phyloP scores from a whole-genome alignment of 805 yeast genomes.

The Pichia thaimueangensis region DNA sequence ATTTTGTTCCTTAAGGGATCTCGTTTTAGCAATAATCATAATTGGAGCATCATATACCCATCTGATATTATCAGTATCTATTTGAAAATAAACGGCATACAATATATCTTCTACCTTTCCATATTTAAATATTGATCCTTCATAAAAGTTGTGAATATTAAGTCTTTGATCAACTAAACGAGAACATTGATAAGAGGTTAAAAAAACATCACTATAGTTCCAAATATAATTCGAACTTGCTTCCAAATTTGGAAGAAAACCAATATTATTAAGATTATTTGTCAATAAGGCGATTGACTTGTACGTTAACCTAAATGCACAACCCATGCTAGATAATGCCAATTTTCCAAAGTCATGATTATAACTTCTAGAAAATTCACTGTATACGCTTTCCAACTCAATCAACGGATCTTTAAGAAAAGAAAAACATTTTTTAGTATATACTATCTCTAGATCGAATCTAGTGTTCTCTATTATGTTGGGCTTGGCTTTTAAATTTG shows the following conservation, averaged over 20 bases:
- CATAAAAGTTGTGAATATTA: not conserved
- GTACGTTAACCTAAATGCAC: not conserved
- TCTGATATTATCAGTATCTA: not conserved
- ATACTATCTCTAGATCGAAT: not conserved
- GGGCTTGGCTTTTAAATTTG: no score
- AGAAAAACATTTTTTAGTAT: not conserved
- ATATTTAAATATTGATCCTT: constrained; percentile 1
- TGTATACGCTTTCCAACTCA: not conserved
- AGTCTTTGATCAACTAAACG: not conserved
- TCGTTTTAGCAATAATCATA: constrained; percentile 8
- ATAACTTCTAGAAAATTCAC: not conserved
- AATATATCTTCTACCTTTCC: constrained; percentile 6
- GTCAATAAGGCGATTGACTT: not conserved
- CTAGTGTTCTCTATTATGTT: not conserved
- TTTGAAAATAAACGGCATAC: constrained; percentile 5
- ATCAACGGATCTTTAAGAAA: not conserved
- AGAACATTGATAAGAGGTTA: not conserved
- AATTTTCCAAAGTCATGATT: not conserved
- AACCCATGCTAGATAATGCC: not conserved
- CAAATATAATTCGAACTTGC: no score
- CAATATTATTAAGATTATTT: no score
- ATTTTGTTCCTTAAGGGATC: no score
- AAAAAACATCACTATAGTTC: constrained; percentile 1
- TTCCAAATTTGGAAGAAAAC: no score
- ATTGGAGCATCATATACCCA: constrained; percentile 6